Evolutionary conservation across 116 monocot species (phyloP).

Genomic region (Papilionanthe hybrid): DNA sequence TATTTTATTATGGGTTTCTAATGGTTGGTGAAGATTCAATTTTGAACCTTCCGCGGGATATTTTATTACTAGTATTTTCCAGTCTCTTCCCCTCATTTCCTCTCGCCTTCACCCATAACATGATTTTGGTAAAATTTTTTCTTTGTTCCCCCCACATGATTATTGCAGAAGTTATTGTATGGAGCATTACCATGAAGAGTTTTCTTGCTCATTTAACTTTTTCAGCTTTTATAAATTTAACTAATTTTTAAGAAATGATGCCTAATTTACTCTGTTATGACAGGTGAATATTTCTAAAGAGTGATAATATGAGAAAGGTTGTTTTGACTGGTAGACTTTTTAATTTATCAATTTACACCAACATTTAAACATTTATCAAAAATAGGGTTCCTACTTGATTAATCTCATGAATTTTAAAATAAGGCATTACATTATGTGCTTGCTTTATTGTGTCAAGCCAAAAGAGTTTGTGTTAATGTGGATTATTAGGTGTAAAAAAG

Average conservation of each 20-base stretch:
- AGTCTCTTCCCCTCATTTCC: neutral
- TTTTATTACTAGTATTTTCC: neutral
- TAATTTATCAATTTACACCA: too few species aligned
- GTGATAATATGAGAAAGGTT: too few species aligned
- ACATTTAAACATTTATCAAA: too few species aligned
- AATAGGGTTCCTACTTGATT: too few species aligned
- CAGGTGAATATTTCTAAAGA: too few species aligned
- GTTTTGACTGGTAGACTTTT: too few species aligned
- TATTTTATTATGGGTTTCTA: neutral
- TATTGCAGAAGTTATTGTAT: neutral
- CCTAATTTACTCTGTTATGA: too few species aligned
- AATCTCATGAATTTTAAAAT: too few species aligned
- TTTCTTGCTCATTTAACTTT: neutral
- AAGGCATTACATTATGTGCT: too few species aligned
- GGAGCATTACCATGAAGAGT: neutral
- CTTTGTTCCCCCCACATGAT: neutral
- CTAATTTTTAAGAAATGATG: neutral
- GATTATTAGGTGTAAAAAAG: too few species aligned
- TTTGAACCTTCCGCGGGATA: neutral
- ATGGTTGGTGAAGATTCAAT: neutral
- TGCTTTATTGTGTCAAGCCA: too few species aligned
- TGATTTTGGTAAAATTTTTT: neutral
- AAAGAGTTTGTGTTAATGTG: too few species aligned
- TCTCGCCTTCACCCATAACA: neutral
- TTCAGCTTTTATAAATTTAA: neutral